A percentile compares a stretch with the other conserved stretches of the same genome.
phyloP scores from a whole-genome alignment of 2,329 filamentous ascomycete species.

The Hypoxylon sp. region DNA sequence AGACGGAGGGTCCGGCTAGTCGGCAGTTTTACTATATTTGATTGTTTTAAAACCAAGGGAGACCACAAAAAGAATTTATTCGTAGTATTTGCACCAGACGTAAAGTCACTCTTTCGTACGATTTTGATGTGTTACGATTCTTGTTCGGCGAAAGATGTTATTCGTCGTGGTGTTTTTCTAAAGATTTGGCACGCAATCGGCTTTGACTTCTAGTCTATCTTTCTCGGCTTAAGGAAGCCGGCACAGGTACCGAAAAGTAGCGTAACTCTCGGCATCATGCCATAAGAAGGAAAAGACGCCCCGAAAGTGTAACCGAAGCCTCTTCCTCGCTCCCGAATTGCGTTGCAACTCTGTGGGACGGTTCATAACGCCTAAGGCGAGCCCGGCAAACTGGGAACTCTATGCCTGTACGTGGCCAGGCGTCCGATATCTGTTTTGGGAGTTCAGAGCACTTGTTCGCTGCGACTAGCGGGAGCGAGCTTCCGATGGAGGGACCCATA shows the following conservation, averaged over 20 bases:
- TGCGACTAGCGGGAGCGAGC: constrained; percentile 40
- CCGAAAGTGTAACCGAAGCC: constrained; percentile 23
- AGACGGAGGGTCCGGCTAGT: not conserved
- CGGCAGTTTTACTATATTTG: not conserved
- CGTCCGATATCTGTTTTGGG: constrained; percentile 5
- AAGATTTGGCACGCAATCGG: constrained; percentile 2
- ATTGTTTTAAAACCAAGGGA: not conserved
- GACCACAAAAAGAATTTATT: not conserved
- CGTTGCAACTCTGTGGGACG: constrained; percentile 12
- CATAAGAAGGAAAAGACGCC: constrained; percentile 19
- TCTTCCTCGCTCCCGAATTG: constrained; percentile 9
- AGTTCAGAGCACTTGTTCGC: constrained; percentile 6
- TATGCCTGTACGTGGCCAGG: constrained; percentile 21
- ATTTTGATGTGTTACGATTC: not conserved
- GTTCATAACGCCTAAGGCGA: constrained; percentile 13
- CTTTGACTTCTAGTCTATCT: constrained; percentile 5
- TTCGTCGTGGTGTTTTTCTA: not conserved
- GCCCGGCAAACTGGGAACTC: constrained; percentile 19
- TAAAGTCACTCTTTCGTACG: not conserved
- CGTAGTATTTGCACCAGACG: not conserved
- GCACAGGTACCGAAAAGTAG: constrained; percentile 18
- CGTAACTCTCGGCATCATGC: constrained; percentile 14
- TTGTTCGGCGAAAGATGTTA: not conserved
- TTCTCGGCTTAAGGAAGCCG: constrained; percentile 15
- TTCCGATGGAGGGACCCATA: constrained; percentile 36